Evolutionary conservation across 495 filamentous ascomycete species (phyloP).

Genomic region (Penicillium chermesinum): DNA sequence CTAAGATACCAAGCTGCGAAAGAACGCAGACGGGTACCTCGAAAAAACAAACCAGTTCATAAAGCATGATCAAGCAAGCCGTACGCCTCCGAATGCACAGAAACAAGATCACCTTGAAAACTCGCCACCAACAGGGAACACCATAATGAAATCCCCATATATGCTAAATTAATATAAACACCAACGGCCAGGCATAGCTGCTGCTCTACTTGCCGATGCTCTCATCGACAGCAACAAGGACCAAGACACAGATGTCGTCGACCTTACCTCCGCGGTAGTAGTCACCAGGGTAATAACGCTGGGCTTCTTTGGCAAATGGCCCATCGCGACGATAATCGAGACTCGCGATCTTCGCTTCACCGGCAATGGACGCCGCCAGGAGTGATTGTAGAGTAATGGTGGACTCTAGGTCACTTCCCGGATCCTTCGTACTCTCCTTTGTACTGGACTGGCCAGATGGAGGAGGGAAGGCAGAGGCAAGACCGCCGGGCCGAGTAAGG

Average conservation of each 20-base stretch:
- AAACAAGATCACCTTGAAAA: constrained; percentile 1
- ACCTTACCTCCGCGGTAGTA: constrained; percentile 82
- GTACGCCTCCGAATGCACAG: constrained; percentile 13
- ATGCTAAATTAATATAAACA: not conserved
- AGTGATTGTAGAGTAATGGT: constrained; percentile 58
- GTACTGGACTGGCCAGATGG: not conserved
- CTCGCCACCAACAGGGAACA: not conserved
- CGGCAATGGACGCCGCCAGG: constrained; percentile 71
- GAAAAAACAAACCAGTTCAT: not conserved
- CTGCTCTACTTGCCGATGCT: constrained; percentile 1
- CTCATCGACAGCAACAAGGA: constrained; percentile 60
- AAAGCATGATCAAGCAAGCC: constrained; percentile 6
- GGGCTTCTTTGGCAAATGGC: constrained; percentile 91
- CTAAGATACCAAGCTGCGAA: not conserved
- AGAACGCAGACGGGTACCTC: not conserved
- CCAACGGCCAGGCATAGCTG: not conserved
- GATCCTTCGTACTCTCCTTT: constrained; percentile 9
- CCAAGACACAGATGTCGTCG: constrained; percentile 83
- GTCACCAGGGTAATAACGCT: constrained; percentile 77
- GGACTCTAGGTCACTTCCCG: constrained; percentile 4
- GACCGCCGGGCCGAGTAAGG: constrained; percentile 45
- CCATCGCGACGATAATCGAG: constrained; percentile 72
- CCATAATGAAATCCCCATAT: not conserved
- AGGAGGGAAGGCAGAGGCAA: constrained; percentile 22
- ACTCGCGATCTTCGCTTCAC: constrained; percentile 79